Evolutionary conservation across 805 yeast species (phyloP).

Genomic region (Pichia californica): DNA sequence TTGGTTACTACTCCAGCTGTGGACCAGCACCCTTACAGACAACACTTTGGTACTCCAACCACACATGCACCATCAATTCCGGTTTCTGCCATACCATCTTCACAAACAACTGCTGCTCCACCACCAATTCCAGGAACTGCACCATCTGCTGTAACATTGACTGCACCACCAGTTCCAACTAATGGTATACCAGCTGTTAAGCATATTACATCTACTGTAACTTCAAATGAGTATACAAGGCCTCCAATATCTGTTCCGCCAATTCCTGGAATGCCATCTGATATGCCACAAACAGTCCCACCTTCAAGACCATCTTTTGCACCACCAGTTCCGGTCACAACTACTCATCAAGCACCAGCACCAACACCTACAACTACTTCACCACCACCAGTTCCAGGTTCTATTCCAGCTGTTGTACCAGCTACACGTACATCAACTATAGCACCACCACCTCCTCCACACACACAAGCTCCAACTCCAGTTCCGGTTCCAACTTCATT

Average conservation of each 20-base stretch:
- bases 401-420: constrained; percentile 18
- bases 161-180: constrained; percentile 11
- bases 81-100: neutral
- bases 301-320: constrained; percentile 2
- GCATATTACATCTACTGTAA: constrained; percentile 14
- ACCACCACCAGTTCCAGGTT: constrained; percentile 19
- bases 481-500: constrained; percentile 10
- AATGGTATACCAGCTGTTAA: constrained; percentile 3
- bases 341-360: neutral
- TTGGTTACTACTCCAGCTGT: neutral
- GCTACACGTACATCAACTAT: neutral
- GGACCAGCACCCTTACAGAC: constrained; percentile 6
- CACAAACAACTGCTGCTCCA: neutral
- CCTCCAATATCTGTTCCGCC: neutral
- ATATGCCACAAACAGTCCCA: constrained; percentile 2
- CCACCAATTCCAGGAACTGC: neutral
- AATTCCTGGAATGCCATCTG: neutral
- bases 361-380: neutral
- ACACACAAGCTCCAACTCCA: constrained; percentile 4
- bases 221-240: neutral
- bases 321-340: neutral
- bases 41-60: constrained; percentile 1
- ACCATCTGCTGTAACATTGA: constrained; percentile 1
- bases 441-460: constrained; percentile 5
- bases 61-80: neutral